Evolutionary conservation across 2,329 filamentous ascomycete species (phyloP), one percentile per base, ranked within the genome.

Genomic region (Magnaporthiopsis incrustans): DNA sequence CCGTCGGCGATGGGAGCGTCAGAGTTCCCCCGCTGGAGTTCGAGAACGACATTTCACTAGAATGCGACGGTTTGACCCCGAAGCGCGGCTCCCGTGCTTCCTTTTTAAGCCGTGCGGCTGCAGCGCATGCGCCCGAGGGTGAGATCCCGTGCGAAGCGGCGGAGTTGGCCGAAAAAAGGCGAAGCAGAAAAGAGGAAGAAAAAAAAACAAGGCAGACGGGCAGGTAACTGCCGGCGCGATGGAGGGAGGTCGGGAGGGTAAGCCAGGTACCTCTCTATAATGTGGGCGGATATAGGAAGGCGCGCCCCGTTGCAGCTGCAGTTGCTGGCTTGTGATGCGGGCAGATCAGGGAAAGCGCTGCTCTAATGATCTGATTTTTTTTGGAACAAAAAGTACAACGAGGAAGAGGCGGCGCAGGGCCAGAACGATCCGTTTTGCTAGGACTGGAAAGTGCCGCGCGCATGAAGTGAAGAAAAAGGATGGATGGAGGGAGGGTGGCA

Each of bases 1-100:
- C 88, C 60, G 90, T 94, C 65, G 94, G 93, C 67, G 93, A 97
- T 68, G 92, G 88, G 70, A 97, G 82, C 72, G 95, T 92, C 71
- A 96, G 82, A 65, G 91, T 94, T 72, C 91, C 91, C 73, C 90
- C 89, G 65, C 81, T 79, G 70, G 78, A 77, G 72, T 82, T 84
- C 62, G 82, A 82, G 75, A 84, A 86, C 69, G 84, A 81, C 84
- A 87, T 85, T 72, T 53, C 38, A 57, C 69, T 78, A 71, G 65
- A 62, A 50, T 64, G 63, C 33, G 59, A 44, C n/a, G 57, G 61
- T 58, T 18, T 59, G n/a, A 26, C 62, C 4, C 44, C 44, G 44
- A 53, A 53, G n/a, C 44, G 22, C 44, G n/a, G 44, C 44, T n/a
- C 44, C 44, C 44, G 44, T 53, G 44, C 44, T 53, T 53, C 22